phyloP scores from a whole-genome alignment of 2,329 filamentous ascomycete genomes.

The Colletotrichum lini region DNA sequence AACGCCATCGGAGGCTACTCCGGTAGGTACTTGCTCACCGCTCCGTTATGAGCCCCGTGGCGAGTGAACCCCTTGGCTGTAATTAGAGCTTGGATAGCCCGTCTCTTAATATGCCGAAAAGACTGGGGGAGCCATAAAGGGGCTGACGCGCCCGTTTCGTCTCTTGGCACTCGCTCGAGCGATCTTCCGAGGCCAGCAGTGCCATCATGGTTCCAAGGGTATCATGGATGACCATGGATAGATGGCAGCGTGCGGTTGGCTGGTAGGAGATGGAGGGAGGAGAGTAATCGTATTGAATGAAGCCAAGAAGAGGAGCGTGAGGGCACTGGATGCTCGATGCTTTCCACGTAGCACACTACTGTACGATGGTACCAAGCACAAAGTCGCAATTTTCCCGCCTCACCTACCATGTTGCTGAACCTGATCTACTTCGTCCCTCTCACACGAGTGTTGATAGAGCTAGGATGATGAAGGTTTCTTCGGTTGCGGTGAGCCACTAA shows the following conservation, averaged over 20 bases:
- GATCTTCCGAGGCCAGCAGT: slow-evolving; percentile 3
- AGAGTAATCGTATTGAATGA: neutral
- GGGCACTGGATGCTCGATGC: slow-evolving; percentile 11
- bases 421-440: neutral
- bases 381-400: neutral
- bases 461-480: slow-evolving; percentile 11
- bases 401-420: neutral
- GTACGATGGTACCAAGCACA: slow-evolving; percentile 1
- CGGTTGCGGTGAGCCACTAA: slow-evolving; percentile 5
- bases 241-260: slow-evolving; percentile 24
- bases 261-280: neutral
- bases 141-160: slow-evolving; percentile 14
- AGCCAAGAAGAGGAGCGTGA: neutral
- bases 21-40: neutral
- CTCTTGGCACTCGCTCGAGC: slow-evolving; percentile 8
- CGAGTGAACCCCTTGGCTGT: neutral
- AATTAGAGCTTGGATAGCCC: neutral
- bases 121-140: slow-evolving; percentile 4
- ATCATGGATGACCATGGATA: neutral
- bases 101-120: neutral
- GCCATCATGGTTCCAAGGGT: neutral
- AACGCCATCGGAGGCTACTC: slow-evolving; percentile 1
- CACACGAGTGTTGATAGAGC: neutral
- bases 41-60: neutral
- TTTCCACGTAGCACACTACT: neutral